Evolutionary conservation across 2,329 filamentous ascomycete species (phyloP).

Genomic region (Curvularia hawaiiensis): DNA sequence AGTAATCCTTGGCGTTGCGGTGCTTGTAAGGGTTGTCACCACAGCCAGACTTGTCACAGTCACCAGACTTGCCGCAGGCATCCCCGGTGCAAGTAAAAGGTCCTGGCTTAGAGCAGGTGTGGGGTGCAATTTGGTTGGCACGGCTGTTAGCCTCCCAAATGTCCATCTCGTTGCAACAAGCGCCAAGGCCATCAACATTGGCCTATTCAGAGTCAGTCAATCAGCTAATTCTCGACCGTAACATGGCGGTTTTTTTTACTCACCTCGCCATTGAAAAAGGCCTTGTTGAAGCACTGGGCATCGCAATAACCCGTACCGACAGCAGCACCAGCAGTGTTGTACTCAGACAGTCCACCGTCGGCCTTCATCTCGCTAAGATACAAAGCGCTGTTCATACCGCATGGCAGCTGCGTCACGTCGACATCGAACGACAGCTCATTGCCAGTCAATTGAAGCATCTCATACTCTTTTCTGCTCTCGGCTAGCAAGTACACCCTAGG

Average conservation of each 20-base stretch:
- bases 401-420: slow-evolving; percentile 56
- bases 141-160: slow-evolving; percentile 61
- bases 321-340: slow-evolving; percentile 58
- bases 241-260: slow-evolving; percentile 11
- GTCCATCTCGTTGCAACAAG: slow-evolving; percentile 62
- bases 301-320: slow-evolving; percentile 65
- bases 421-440: slow-evolving; percentile 76
- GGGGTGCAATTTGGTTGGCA: slow-evolving; percentile 55
- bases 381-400: slow-evolving; percentile 50
- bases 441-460: slow-evolving; percentile 68
- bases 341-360: slow-evolving; percentile 39
- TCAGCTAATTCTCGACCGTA: slow-evolving; percentile 41
- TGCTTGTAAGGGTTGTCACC: slow-evolving; percentile 41
- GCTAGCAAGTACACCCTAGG: slow-evolving; percentile 69
- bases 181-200: slow-evolving; percentile 52
- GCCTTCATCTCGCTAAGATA: slow-evolving; percentile 49
- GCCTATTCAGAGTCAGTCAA: slow-evolving; percentile 44
- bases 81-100: slow-evolving; percentile 51
- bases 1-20: slow-evolving; percentile 32
- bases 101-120: slow-evolving; percentile 54
- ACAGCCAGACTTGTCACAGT: slow-evolving; percentile 46
- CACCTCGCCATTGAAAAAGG: slow-evolving; percentile 46
- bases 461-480: slow-evolving; percentile 62
- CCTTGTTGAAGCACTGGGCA: slow-evolving; percentile 52
- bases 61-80: slow-evolving; percentile 43